Evolutionary conservation across 495 filamentous ascomycete genomes (phyloP), one percentile per base, ranked within the genome.

Genomic region (Amorphotheca resinae): DNA sequence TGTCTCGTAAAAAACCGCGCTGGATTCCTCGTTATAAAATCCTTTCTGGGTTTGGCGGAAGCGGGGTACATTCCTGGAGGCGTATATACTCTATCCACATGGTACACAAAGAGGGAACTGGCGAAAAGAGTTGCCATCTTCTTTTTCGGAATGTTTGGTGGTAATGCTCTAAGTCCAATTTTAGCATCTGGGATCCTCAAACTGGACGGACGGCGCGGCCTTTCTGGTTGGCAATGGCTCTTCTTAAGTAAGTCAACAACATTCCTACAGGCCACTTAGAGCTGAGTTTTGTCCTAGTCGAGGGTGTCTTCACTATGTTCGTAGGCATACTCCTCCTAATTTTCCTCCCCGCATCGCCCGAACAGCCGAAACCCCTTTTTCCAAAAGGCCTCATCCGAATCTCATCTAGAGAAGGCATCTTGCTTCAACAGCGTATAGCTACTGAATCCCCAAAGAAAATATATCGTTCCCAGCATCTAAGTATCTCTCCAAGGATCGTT

Each of bases 91-190:
- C 65, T 84, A 50, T 60, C 55, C 5, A 26, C 28, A 0, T 43
- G 39, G 35, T 96, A 96, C 53, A 79, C 77, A 44, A 76, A 86
- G 21, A 62, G 62, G 17, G 89, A 95, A 63, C 83, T 86, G 2
- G 85, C 91, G 59, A 82, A 81, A 59, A 74, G 89, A 14, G 93
- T 83, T 60, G 79, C 73, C 31, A 80, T 95, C 64, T 94, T 95
- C 66, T 95, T 88, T 68, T 42, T 48, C 22, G 45, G 45, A n/a
- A 41, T 30, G 26, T 77, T 55, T 1, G 82, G 80, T 12, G 85
- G 56, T 66, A 84, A 82, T 42, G 40, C 40, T 18, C 33, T 42
- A 20, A 42, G 40, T 20, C 40, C 40, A 1, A 49, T 76, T n/a
- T 62, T 76, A 9, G 70, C 70, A 0, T 64, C 68, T 2, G 71